Base-by-base conservation (phyloP, 2,329 filamentous ascomycete species). In the Alternaria triticina region DNA sequence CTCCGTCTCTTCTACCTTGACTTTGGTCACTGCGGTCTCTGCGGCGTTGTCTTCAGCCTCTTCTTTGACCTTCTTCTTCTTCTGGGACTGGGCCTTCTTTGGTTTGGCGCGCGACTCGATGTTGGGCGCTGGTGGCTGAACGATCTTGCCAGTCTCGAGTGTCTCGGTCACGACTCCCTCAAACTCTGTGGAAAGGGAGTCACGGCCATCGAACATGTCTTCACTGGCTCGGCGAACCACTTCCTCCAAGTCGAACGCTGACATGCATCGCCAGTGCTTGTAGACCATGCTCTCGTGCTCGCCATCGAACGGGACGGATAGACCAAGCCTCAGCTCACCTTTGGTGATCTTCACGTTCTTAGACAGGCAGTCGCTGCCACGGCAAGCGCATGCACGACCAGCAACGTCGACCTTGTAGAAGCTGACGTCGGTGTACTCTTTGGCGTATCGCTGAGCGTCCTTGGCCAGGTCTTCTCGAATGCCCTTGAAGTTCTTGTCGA, bases 241-340 rank as follows among this genome's bases (percentile, higher is more conserved):
- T 64, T 90, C 88, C 54, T 82, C 71, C 62, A 97, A 81, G 70
- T 92, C 87, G 55, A 86, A 83, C 23, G 92, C 91, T 11, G 93
- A 96, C 47, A 94, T 87, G 72, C 94, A 97, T 13, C 93, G 93
- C 55, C 94, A 97, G 78, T 97, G 94, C 76, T 90, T 91, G 89
- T 91, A 97, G 57, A 82, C 77, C 86, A 88, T 96, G 68, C 85
- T 84, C 45, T 86, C 86, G 74, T 88, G 84, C 1, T 83, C 81
- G 1, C 79, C 62, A 22, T 70, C 65, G 40, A 59, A 73, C 6
- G 43, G 44, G 7, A 57, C 55, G 62, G 61, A 45, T 64, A 90
- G 85, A 45, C 91, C 94, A 44, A 94, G 86, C 57, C 94, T 89
- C 6, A 97, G 81, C 67, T 92, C 88, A 59, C 90, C 93, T 81